phyloP scores from a whole-genome alignment of 2,329 filamentous ascomycete genomes.

The Alternaria postmessia region DNA sequence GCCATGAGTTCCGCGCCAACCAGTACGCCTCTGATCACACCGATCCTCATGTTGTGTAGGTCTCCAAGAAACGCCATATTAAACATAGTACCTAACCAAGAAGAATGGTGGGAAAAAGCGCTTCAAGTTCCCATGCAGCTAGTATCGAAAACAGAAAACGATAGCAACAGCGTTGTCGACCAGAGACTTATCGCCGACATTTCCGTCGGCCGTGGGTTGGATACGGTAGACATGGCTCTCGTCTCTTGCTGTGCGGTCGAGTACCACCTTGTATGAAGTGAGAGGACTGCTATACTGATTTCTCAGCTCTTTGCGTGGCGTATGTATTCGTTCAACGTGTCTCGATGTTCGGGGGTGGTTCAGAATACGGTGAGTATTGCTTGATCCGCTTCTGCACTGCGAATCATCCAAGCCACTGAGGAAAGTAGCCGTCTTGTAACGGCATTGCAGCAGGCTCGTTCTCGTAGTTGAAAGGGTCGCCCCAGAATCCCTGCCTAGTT shows the following conservation, averaged over 20 bases:
- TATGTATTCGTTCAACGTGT: neutral
- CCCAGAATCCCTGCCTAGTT: conserved; percentile 46
- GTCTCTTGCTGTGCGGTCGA: neutral
- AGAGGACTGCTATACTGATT: neutral
- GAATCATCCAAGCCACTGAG: conserved; percentile 28
- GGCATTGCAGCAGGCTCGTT: conserved; percentile 36
- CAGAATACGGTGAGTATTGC: neutral
- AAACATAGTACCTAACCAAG: neutral
- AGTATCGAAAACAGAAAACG: neutral
- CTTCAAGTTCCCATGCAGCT: neutral
- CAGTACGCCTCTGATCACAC: neutral
- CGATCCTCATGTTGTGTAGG: neutral
- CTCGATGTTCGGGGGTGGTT: neutral
- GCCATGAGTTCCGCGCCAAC: neutral
- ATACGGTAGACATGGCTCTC: neutral
- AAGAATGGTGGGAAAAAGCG: neutral
- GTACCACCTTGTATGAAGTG: neutral
- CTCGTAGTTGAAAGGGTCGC: conserved; percentile 47
- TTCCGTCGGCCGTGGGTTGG: neutral
- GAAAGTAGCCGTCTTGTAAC: conserved; percentile 30
- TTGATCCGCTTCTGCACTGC: neutral
- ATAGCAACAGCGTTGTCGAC: neutral
- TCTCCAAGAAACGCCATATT: neutral
- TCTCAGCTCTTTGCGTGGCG: neutral
- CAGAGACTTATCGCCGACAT: neutral